Percentiles rank a stretch among this genome's conserved stretches.
Conservation (phyloP, 768 basidiomycete species). For the Trametes gibbosa region DNA sequence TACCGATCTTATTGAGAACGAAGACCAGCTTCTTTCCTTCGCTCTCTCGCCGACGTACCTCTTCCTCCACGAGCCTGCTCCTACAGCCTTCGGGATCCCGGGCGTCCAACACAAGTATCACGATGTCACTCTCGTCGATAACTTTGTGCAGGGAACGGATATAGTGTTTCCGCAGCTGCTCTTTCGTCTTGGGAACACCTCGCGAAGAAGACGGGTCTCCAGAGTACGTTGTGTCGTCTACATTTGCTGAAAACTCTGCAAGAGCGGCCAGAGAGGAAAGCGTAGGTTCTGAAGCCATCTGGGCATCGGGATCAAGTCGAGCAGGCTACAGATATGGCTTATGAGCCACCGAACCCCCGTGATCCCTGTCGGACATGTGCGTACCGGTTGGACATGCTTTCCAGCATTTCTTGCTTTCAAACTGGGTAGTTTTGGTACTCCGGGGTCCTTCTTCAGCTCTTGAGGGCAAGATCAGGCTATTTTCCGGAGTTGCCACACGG, state of each 20-base stretch:
- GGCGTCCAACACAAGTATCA: slow-evolving; percentile 89
- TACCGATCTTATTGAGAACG: slow-evolving; percentile 96
- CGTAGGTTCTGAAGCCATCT: slow-evolving; percentile 75
- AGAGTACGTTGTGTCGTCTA: slow-evolving; percentile 13
- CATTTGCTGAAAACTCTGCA: slow-evolving; percentile 36
- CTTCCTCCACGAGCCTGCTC: slow-evolving; percentile 91
- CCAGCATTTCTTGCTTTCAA: slow-evolving; percentile 59
- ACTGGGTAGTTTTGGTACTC: slow-evolving; percentile 78
- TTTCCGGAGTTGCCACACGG: not conserved
- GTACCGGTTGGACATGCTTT: slow-evolving; percentile 32
- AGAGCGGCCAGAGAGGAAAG: slow-evolving; percentile 57
- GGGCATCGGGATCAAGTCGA: slow-evolving; percentile 49
- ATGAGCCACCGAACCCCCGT: not conserved
- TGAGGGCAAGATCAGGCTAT: not conserved
- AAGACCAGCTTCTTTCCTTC: slow-evolving; percentile 93
- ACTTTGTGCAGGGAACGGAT: slow-evolving; percentile 85
- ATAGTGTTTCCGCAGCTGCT: slow-evolving; percentile 71
- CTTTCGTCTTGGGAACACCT: slow-evolving; percentile 50
- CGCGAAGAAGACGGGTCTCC: slow-evolving; percentile 36
- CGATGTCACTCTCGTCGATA: slow-evolving; percentile 88
- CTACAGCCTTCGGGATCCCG: slow-evolving; percentile 93
- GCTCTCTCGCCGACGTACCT: slow-evolving; percentile 77
- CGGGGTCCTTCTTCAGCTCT: slow-evolving; percentile 90
- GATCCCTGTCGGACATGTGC: not conserved
- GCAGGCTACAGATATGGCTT: slow-evolving; percentile 8